These are phyloP conservation scores for Capsella bursapastoris DNA, from an alignment of 345 rosid genomes.

Conservation along the genomic window DNA sequence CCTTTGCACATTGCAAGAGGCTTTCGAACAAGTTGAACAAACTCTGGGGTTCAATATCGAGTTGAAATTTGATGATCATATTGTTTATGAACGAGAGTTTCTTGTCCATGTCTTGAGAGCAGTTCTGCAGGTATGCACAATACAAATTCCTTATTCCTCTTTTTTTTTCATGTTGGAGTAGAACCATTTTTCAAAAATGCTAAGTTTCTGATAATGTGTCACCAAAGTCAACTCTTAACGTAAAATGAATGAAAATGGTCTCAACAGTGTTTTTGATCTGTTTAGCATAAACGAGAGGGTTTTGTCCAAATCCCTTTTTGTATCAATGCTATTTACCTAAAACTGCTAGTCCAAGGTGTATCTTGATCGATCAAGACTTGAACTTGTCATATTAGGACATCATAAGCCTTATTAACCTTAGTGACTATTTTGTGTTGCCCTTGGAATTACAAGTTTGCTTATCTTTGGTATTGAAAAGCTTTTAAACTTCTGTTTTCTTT, in stretches of 20 bases:
- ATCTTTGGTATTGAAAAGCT: not conserved
- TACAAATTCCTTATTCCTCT: not conserved
- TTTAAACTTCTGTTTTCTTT: not conserved
- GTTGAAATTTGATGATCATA: conserved; percentile 79
- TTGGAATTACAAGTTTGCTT: not conserved
- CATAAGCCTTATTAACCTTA: not conserved
- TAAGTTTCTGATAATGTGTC: too few species aligned
- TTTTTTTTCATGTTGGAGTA: not conserved
- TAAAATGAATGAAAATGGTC: not conserved
- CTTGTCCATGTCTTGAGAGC: conserved; percentile 62
- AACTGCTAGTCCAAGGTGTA: not conserved
- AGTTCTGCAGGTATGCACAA: conserved; percentile 55
- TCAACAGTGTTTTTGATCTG: not conserved
- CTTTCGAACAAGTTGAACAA: conserved; percentile 71
- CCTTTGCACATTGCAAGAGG: conserved; percentile 79
- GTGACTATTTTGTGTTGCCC: not conserved
- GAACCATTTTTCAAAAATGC: not conserved
- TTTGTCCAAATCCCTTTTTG: not conserved
- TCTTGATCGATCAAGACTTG: not conserved
- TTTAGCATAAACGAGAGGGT: not conserved
- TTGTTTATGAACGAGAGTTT: conserved; percentile 63
- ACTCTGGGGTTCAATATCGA: conserved; percentile 87
- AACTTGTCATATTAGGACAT: not conserved
- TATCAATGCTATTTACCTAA: not conserved
- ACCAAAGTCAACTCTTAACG: not conserved